Conservation (phyloP, 805 yeast genomes). For the Kluyveromyces siamensis region DNA sequence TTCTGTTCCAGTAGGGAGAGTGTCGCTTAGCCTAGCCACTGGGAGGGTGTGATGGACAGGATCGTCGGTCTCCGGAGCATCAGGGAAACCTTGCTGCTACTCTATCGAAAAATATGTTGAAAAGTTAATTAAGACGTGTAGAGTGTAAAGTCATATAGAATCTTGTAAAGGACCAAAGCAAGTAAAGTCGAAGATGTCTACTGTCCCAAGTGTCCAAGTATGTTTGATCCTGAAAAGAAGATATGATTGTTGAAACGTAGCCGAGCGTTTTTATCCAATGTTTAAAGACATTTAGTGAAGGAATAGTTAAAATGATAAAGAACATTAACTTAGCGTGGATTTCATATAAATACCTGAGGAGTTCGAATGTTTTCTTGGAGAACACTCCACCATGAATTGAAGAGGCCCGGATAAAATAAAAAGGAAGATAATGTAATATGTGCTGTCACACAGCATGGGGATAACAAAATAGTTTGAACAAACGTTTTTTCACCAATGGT, state of each 20-base stretch:
- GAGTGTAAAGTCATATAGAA: neutral
- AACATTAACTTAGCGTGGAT: too few relatives aligned
- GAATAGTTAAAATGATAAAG: neutral
- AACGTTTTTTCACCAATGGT: too few relatives aligned
- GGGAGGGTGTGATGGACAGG: neutral
- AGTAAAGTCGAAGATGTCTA: conserved; percentile 44
- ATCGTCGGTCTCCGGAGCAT: neutral
- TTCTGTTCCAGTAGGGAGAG: too few relatives aligned
- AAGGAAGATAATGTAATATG: too few relatives aligned
- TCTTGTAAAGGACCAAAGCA: neutral
- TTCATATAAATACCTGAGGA: too few relatives aligned
- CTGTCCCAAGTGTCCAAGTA: conserved; percentile 85
- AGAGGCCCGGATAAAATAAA: too few relatives aligned
- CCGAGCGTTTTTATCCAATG: neutral
- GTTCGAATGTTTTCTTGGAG: too few relatives aligned
- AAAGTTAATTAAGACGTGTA: neutral
- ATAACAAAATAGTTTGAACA: too few relatives aligned
- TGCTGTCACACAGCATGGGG: too few relatives aligned
- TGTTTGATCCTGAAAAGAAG: conserved; percentile 29
- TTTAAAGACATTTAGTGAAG: neutral
- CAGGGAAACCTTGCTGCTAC: neutral
- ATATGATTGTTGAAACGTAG: neutral
- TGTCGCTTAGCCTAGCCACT: neutral
- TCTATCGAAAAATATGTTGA: neutral
- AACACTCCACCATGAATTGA: too few relatives aligned